Base-by-base conservation (phyloP, 345 rosid genomes). In the Lepidium sativum region DNA sequence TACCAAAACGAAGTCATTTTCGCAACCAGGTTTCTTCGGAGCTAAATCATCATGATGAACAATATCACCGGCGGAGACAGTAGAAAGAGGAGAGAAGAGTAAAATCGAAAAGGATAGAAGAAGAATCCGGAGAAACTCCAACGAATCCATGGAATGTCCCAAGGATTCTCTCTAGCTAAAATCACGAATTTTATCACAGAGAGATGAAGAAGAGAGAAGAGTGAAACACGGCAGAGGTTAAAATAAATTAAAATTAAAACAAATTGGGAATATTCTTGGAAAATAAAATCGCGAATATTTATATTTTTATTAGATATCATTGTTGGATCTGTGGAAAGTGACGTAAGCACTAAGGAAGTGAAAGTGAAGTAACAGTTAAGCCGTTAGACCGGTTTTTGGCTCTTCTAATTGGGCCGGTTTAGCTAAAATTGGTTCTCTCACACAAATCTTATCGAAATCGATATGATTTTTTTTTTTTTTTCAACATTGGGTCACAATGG, bases 1-100 rank as follows among this genome's bases (percentile, higher is more conserved):
- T 85, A 91, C 99, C 99, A 94, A 74, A 67, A 94, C 88, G 74
- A 94, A 94, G 79, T 94, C 92, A 77, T 94, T 94, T 62, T 82
- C 95, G 67, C 99, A 94, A n/a, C 99, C 96, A 14, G 99, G 97
- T 81, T 86, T 86, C 86, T 91, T 91, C 10, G 99, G 99, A 72
- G 96, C 86, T 58, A 40, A 73, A 67, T 86, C 80, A 66, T 94
- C 97, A n/a, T 85, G 89, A 58, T 94, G 96, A 25, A 91, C 96
- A 31, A 91, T 91, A 73, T 91, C 99, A 14, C 99, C 95, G 43
- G 97, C 92, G 13, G 62, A 41, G 27, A 80, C 96, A 2, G 80
- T 48, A 72, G 68, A 80, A 1, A 80, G 76, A 21, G 18, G 62
- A 78, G 65, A 75, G 60, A 67, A 44, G 62, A 94, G 78, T 49